Evolutionary conservation across 169 alveolate species (phyloP).

Genomic region (Toxoplasma gondii): DNA sequence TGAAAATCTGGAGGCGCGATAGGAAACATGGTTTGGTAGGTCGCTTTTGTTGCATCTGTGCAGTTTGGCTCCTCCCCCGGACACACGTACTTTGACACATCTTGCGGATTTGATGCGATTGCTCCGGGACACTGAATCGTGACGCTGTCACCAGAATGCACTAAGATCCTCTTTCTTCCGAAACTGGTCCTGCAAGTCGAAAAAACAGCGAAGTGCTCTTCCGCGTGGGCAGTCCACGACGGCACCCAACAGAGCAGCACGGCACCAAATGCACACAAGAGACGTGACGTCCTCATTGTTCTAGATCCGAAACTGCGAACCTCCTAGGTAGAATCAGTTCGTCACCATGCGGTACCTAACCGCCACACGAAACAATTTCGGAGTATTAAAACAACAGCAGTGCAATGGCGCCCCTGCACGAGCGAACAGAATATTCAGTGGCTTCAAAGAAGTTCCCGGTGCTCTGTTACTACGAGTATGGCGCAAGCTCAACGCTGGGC

Average conservation of each 20-base stretch:
- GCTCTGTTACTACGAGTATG: too few relatives aligned
- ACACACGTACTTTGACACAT: not conserved
- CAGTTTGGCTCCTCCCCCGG: not conserved
- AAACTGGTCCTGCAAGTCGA: not conserved
- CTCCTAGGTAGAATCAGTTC: too few relatives aligned
- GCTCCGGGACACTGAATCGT: not conserved
- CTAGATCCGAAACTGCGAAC: not conserved
- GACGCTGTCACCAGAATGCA: not conserved
- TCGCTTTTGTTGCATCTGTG: not conserved
- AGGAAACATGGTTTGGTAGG: not conserved
- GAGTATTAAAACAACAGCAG: too few relatives aligned
- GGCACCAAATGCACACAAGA: not conserved
- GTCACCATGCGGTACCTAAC: too few relatives aligned
- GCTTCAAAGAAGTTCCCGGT: too few relatives aligned
- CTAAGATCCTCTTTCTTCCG: not conserved
- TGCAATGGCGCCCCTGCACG: too few relatives aligned
- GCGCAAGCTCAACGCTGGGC: too few relatives aligned
- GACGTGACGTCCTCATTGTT: not conserved
- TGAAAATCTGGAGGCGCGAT: slow-evolving; percentile 10
- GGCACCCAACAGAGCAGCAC: not conserved
- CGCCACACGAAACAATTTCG: too few relatives aligned
- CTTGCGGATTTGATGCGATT: not conserved
- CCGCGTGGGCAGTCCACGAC: not conserved
- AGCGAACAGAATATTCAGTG: too few relatives aligned
- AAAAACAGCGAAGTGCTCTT: not conserved